Conservation (phyloP, 1,284 basidiomycete genomes). For the Caloboletus inedulis region DNA sequence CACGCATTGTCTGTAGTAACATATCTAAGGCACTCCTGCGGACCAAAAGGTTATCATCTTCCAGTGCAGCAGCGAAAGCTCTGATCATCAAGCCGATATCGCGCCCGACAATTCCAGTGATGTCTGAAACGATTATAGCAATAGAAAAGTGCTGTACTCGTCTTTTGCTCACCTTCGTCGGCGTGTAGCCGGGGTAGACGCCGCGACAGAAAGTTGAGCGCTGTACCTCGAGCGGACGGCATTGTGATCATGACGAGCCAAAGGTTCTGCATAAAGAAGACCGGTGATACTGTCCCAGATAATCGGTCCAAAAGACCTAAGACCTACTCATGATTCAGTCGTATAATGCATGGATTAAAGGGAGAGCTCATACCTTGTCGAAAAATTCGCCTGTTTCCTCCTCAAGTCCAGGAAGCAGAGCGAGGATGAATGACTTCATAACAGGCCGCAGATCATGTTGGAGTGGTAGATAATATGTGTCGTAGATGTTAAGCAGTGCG, state of each 20-base stretch:
- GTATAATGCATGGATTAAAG: not conserved
- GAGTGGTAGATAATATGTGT: conserved; percentile 88
- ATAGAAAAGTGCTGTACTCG: not conserved
- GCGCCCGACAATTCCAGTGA: conserved; percentile 70
- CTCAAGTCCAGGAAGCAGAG: conserved; percentile 89
- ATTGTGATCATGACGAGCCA: conserved; percentile 93
- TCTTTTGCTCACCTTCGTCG: conserved; percentile 56
- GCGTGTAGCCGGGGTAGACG: conserved; percentile 68
- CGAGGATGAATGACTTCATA: conserved; percentile 92
- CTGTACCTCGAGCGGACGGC: conserved; percentile 81
- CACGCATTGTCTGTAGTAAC: conserved; percentile 67
- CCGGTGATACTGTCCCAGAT: conserved; percentile 75
- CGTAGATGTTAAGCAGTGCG: conserved; percentile 81
- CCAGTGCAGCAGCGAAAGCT: conserved; percentile 84
- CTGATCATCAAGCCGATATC: conserved; percentile 93
- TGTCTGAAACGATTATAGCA: conserved; percentile 46
- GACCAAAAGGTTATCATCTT: conserved; percentile 88
- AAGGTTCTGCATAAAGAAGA: conserved; percentile 94
- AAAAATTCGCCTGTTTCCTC: conserved; percentile 97
- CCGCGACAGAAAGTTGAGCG: conserved; percentile 84
- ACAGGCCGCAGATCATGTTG: conserved; percentile 80
- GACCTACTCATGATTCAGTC: conserved; percentile 51
- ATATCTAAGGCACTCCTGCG: conserved; percentile 81
- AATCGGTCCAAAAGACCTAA: conserved; percentile 78
- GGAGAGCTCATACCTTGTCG: conserved; percentile 66